Evolutionary conservation across 164 flowering plant genomes (phyloP).

Genomic region (Umbellularia californica): DNA sequence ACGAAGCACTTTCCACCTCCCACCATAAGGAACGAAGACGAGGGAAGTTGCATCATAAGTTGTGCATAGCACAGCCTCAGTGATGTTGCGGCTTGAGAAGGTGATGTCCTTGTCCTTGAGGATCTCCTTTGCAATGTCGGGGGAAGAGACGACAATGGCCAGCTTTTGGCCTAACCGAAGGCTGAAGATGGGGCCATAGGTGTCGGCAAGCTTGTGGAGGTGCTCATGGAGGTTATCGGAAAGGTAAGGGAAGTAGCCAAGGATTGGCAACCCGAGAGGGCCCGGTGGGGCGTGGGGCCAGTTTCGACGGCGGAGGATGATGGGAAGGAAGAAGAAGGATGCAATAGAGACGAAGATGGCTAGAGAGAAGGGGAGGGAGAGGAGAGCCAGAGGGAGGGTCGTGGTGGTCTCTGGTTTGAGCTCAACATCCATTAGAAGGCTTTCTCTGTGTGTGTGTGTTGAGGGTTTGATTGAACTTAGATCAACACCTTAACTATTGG

Average conservation of each 20-base stretch:
- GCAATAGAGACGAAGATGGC: constrained; percentile 3
- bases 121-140: constrained; percentile 22
- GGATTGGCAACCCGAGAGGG: constrained; percentile 27
- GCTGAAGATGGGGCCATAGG: constrained; percentile 25
- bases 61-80: constrained; percentile 25
- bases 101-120: constrained; percentile 23
- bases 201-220: constrained; percentile 18
- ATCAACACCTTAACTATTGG: no score
- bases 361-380: constrained; percentile 8
- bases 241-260: constrained; percentile 27
- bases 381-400: constrained; percentile 1
- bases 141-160: constrained; percentile 31
- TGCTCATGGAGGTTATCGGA: constrained; percentile 28
- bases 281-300: constrained; percentile 27
- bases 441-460: no score
- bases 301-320: constrained; percentile 15
- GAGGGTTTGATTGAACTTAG: no score
- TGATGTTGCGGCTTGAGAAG: constrained; percentile 32
- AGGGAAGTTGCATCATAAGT: constrained; percentile 25
- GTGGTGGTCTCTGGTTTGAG: no score
- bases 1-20: constrained; percentile 25
- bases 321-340: constrained; percentile 10
- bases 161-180: constrained; percentile 28
- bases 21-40: constrained; percentile 28
- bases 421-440: no score